Evolutionary conservation across 257 asterid species (phyloP), one percentile per base, ranked within the genome.

Genomic region (Solanum acaule): DNA sequence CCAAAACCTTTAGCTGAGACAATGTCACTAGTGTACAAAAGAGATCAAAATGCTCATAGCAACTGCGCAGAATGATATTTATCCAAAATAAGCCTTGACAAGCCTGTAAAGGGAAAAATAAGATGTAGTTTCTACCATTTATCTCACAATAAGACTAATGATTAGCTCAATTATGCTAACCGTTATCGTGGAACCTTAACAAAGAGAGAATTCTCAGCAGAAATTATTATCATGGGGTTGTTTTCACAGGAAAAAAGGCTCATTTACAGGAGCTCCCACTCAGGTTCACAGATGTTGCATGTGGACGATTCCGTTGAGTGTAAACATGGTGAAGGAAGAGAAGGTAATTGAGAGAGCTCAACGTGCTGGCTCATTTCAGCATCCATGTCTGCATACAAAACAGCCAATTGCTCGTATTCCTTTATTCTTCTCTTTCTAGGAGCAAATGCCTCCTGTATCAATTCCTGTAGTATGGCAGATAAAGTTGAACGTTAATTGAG

Each of bases 201-300:
- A 38, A 67, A 40, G 88, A 37, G 76, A 70, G 63, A 85, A 10
- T 16, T 85, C 25, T 13, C 79, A 63, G 63, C 11, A 44, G 37
- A 77, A 67, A 83, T 61, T 38, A 78, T 65, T 85, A 52, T 37
- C 79, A 83, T 34, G 52, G 78, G 65, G 23, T 75, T 71, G 56
- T 52, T 40, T 84, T 86, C 56, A 37, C 33, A n/a, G 49, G 63
- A 70, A 89, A 61, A 29, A 59, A 35, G n/a, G 78, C 59, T 68
- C 73, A 56, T 78, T 91, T 86, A 94, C 73, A 95, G 91, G 85
- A 95, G 93, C 93, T 93, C 98, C 98, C 98, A 94, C 76, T 91
- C 98, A n/a, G 91, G 87, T 27, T 95, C 95, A 61, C 90, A 52
- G 56, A 13, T 88, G 56, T 93, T 92, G 75, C 77, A 88, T 79